A percentile compares a stretch with the other conserved stretches of the same genome.
These are phyloP conservation scores for Pyrus hybrid DNA, from an alignment of 331 rosid genomes.

Conservation along the genomic window DNA sequence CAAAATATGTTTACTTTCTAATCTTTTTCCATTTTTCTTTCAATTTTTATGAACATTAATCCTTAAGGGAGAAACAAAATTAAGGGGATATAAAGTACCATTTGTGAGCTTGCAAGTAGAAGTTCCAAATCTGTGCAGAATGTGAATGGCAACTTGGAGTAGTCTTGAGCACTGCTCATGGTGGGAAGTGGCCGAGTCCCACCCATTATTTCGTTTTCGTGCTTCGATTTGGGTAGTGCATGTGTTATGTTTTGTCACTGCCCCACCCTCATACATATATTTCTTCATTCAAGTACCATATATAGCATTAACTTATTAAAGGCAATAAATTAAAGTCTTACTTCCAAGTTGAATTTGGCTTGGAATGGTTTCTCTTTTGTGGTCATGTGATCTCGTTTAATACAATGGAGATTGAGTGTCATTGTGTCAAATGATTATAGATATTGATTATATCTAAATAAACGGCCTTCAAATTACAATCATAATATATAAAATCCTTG, in stretches of 20 bases:
- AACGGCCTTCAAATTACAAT: no score
- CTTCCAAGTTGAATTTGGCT: neutral
- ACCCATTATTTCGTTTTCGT: neutral
- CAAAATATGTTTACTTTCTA: neutral
- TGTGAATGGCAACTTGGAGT: neutral
- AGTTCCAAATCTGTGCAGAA: neutral
- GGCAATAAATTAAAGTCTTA: neutral
- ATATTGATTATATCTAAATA: no score
- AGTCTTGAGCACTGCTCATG: neutral
- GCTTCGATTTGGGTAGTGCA: conserved; percentile 4
- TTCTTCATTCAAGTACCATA: neutral
- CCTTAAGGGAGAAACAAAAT: no score
- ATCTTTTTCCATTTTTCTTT: neutral
- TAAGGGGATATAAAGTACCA: no score
- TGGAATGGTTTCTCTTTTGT: neutral
- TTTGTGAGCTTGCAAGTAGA: neutral
- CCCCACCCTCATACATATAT: neutral
- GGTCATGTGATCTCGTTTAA: neutral
- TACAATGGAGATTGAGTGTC: no score
- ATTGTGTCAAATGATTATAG: no score
- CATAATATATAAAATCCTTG: no score
- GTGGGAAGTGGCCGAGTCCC: neutral
- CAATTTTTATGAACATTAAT: neutral
- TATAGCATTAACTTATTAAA: neutral
- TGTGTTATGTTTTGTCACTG: neutral